phyloP scores from a whole-genome alignment of 495 filamentous ascomycete genomes.

The Xylaria flabelliformis region DNA sequence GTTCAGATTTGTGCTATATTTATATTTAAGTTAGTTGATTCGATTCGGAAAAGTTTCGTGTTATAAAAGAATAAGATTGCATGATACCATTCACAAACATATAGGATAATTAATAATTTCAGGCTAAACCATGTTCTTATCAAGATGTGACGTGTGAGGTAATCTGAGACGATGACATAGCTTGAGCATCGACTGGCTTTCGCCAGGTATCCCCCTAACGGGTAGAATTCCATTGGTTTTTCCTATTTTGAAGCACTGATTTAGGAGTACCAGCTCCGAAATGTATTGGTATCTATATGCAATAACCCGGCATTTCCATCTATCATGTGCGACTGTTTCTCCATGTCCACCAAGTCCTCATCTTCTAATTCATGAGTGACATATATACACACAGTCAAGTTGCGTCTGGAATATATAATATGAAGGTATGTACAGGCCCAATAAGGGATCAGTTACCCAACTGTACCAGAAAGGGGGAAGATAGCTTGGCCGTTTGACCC shows the following conservation, averaged over 20 bases:
- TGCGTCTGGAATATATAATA: not conserved
- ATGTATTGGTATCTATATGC: not conserved
- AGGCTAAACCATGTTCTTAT: not conserved
- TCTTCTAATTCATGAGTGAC: not conserved
- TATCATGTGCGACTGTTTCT: not conserved
- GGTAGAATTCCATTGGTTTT: not conserved
- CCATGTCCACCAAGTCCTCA: not conserved
- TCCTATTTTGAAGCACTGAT: not conserved
- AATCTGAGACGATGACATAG: not conserved
- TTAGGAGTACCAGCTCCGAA: not conserved
- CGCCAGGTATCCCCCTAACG: not conserved
- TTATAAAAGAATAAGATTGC: not conserved
- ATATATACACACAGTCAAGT: not conserved
- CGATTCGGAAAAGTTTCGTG: not conserved
- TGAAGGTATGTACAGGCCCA: not conserved
- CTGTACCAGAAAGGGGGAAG: not conserved
- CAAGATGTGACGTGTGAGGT: not conserved
- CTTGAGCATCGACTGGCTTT: not conserved
- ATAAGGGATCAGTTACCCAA: not conserved
- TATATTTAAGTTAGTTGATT: slow-evolving; percentile 45
- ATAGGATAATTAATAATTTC: not conserved
- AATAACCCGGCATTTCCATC: not conserved
- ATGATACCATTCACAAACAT: slow-evolving; percentile 6
- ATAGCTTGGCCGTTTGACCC: not conserved
- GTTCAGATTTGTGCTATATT: slow-evolving; percentile 56